Evolutionary conservation across 306 rosid genomes (phyloP).

Genomic region (Castanospermum australe): DNA sequence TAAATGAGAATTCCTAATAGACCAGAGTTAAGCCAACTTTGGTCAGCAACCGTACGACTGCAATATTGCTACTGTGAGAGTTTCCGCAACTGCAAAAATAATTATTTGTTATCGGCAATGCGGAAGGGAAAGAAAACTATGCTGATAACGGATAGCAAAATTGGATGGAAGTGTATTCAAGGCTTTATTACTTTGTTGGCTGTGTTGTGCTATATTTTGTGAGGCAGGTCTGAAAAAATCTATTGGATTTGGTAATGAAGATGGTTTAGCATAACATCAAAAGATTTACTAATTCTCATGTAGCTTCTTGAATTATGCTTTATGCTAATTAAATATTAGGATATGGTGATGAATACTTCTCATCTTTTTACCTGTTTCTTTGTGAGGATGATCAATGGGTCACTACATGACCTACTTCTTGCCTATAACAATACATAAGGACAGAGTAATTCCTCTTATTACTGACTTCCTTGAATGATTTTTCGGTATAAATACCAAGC

Average conservation of each 20-base stretch:
- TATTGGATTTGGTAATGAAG: not conserved
- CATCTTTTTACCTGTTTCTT: not conserved
- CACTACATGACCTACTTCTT: not conserved
- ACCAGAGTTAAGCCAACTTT: not conserved
- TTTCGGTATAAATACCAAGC: not conserved
- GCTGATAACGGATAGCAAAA: not conserved
- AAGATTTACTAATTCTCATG: not conserved
- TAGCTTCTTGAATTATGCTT: not conserved
- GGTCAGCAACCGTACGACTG: too few relatives aligned
- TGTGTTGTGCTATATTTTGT: not conserved
- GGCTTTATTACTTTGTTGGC: not conserved
- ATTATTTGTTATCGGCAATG: too few relatives aligned
- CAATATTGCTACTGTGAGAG: too few relatives aligned
- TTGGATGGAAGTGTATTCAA: not conserved
- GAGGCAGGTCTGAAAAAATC: conserved; percentile 8
- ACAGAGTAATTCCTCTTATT: not conserved
- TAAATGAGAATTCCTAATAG: too few relatives aligned
- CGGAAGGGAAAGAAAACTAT: not conserved
- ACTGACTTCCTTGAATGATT: not conserved
- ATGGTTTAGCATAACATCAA: not conserved
- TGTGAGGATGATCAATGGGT: not conserved
- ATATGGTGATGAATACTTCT: not conserved
- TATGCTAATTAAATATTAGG: not conserved
- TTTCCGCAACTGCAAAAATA: too few relatives aligned
- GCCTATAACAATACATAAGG: not conserved